Evolutionary conservation across 2,329 filamentous ascomycete genomes (phyloP), one percentile per base, ranked within the genome.

Genomic region (Cercospora zeae-maydis): DNA sequence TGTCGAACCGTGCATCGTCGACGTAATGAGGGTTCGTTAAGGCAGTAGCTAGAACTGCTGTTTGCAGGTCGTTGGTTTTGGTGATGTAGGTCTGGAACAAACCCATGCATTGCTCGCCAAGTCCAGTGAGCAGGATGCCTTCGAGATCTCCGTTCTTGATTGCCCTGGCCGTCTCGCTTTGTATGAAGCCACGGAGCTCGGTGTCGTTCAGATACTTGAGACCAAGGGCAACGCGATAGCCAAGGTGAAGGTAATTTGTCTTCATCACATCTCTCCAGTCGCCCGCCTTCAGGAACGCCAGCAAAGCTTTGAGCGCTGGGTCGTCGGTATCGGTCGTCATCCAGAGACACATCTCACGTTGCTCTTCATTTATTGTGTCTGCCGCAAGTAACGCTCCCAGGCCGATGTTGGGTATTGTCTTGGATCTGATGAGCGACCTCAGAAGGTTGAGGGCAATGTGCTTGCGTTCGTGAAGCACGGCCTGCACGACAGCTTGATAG

Each of bases 271-370:
- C 83, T 16, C 84, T 80, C 91, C 91, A 95, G 73, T 92, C 84
- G 4, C 88, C 88, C 0, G 87, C 91, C 9, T 88, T 87, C 64
- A 95, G 90, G 67, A 91, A 87, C 2, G 88, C 87, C 24, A 91
- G 90, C 53, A 95, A 88, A 5, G 90, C 90, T 60, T 90, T 88
- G 24, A 95, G 83, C 72, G 93, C 93, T 0, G 90, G 88, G 70
- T 95, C 90, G 0, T 88, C 86, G 64, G 88, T 81, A 68, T 87
- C 84, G 64, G 84, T 84, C 24, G 83, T 82, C 74, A 88, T 85
- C 76, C 85, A 86, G 10, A 80, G 76, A 66, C 86, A 87, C 47
- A 86, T 83, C 64, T 86, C 82, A 66, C 84, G 80, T 78, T 87
- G 87, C 53, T 85, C 83, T 33, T 82, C 76, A 61, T 84, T 84